Percentiles rank a stretch among this genome's conserved stretches.
phyloP scores from a whole-genome alignment of 2,329 filamentous ascomycete species.

The Metarhizium humberi region DNA sequence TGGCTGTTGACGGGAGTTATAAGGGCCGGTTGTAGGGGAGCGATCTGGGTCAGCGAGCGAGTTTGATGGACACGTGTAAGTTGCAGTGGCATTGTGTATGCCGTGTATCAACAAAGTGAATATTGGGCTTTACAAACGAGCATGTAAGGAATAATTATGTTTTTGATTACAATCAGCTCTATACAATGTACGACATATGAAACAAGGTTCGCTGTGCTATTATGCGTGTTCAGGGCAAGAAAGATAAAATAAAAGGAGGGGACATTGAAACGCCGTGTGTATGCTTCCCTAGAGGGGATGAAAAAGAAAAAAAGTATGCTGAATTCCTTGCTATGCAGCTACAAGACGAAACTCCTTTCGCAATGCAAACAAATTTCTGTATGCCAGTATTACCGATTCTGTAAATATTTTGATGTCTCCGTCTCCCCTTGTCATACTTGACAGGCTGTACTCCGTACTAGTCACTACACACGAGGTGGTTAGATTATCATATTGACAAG shows the following conservation, averaged over 20 bases:
- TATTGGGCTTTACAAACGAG: neutral
- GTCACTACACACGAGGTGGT: neutral
- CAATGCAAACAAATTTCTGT: slow-evolving; percentile 21
- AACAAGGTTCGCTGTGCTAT: neutral
- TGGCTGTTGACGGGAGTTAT: slow-evolving; percentile 83
- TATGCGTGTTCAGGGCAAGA: neutral
- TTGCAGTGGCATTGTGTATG: neutral
- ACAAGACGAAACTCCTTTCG: neutral
- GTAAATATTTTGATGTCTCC: neutral
- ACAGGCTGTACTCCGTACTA: neutral
- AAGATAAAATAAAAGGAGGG: neutral
- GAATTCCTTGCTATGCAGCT: neutral
- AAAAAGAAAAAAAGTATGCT: neutral
- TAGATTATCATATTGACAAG: neutral
- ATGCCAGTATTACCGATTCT: neutral
- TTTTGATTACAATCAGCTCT: slow-evolving; percentile 4
- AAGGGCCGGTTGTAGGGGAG: slow-evolving; percentile 78
- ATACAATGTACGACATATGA: neutral
- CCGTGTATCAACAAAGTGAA: neutral
- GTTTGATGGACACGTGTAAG: slow-evolving; percentile 33
- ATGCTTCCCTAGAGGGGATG: neutral
- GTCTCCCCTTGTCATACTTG: neutral
- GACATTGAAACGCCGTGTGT: neutral
- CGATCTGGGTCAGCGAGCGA: slow-evolving; percentile 83
- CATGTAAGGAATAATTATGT: neutral